Percentiles rank a stretch among this genome's conserved stretches.
Conservation (phyloP, 345 rosid genomes). For the Punica granatum region DNA sequence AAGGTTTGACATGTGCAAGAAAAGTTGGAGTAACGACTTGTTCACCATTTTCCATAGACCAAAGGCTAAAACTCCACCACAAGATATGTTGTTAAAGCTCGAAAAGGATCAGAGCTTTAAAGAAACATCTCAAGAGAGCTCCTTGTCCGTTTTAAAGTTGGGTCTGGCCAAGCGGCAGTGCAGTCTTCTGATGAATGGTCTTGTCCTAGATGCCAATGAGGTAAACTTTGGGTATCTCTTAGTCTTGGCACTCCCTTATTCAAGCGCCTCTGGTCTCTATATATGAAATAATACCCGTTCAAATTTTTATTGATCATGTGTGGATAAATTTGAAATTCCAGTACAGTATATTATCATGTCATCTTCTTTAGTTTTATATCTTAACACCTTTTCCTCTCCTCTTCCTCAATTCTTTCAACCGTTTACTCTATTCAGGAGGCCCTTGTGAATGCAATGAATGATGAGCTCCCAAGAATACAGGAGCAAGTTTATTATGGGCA, state of each 20-base stretch:
- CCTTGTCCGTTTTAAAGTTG: constrained; percentile 80
- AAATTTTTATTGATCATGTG: neutral
- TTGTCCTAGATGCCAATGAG: constrained; percentile 83
- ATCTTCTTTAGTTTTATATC: neutral
- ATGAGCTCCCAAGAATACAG: constrained; percentile 87
- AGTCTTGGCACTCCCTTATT: neutral
- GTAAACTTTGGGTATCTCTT: constrained; percentile 19
- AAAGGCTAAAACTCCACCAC: constrained; percentile 71
- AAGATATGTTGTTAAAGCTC: constrained; percentile 73
- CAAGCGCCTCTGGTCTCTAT: neutral
- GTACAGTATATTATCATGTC: too few relatives aligned
- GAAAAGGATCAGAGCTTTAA: constrained; percentile 59
- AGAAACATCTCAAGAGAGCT: constrained; percentile 57
- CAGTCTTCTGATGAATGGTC: constrained; percentile 89
- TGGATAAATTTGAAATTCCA: too few relatives aligned
- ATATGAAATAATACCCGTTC: neutral
- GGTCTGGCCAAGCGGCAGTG: constrained; percentile 69
- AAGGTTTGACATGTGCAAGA: neutral
- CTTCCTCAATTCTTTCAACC: constrained; percentile 3
- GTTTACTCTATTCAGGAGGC: constrained; percentile 52
- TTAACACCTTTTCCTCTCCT: neutral
- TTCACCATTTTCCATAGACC: constrained; percentile 37
- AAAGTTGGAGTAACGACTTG: neutral
- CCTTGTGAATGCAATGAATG: constrained; percentile 88
- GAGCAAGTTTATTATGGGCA: constrained; percentile 95